Evolutionary conservation across 352 stramenopile genomes (phyloP).

Genomic region (Phytophthora europaea): DNA sequence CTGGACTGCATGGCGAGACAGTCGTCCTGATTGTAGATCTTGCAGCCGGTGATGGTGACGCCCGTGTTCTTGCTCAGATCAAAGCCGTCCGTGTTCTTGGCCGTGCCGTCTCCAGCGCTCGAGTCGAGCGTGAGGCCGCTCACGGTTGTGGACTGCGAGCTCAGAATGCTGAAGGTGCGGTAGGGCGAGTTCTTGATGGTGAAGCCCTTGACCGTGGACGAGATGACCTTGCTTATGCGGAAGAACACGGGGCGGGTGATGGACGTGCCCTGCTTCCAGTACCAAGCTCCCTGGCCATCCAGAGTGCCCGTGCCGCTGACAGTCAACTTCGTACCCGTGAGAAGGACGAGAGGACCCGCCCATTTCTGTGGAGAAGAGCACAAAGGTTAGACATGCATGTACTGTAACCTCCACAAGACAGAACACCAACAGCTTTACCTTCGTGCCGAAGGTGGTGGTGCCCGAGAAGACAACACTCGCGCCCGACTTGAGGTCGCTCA

Average conservation of each 20-base stretch:
- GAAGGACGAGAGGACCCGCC: constrained; percentile 42
- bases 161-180: constrained; percentile 34
- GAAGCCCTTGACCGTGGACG: too few species aligned
- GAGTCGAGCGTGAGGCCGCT: constrained; percentile 20
- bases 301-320: constrained; percentile 38
- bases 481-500: constrained; percentile 39
- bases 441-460: constrained; percentile 47
- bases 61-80: constrained; percentile 20
- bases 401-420: neutral
- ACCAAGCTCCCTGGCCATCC: constrained; percentile 43
- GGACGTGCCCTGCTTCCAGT: constrained; percentile 41
- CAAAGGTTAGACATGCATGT: neutral
- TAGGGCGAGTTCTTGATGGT: constrained; percentile 42
- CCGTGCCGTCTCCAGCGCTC: constrained; percentile 3
- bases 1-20: constrained; percentile 27
- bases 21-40: constrained; percentile 31
- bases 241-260: constrained; percentile 30
- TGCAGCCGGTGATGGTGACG: constrained; percentile 21
- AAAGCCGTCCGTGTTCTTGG: constrained; percentile 28
- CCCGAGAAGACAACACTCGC: constrained; percentile 46
- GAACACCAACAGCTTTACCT: constrained; percentile 14
- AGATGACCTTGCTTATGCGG: constrained; percentile 18
- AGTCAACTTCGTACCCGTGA: constrained; percentile 37
- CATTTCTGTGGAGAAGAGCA: constrained; percentile 30
- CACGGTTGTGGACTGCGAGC: neutral